Conservation (phyloP, 768 basidiomycete genomes). For the Mycena rosella region DNA sequence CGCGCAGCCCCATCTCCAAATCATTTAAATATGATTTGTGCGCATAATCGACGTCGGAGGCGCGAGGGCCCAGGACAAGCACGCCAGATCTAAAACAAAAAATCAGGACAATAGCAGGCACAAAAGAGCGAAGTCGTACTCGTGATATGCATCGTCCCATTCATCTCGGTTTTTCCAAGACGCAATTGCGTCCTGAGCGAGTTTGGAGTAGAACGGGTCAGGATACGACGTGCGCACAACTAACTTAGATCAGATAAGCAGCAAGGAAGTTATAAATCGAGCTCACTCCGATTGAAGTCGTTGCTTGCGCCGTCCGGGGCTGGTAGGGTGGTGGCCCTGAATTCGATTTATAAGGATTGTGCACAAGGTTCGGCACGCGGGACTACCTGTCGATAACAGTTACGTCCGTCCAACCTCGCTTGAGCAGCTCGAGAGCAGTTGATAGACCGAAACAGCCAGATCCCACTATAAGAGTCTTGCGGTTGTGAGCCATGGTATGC, state of each 20-base stretch:
- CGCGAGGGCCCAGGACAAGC: conserved; percentile 62
- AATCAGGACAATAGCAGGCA: neutral
- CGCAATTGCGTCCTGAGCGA: conserved; percentile 83
- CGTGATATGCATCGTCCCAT: conserved; percentile 86
- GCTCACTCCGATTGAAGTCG: conserved; percentile 66
- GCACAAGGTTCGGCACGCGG: too few relatives aligned
- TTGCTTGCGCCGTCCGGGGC: conserved; percentile 85
- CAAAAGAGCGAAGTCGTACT: conserved; percentile 64
- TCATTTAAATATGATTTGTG: conserved; percentile 75
- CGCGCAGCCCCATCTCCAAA: conserved; percentile 63
- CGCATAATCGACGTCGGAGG: conserved; percentile 55
- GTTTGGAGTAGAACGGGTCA: conserved; percentile 74
- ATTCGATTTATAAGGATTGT: too few relatives aligned
- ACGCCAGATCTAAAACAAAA: conserved; percentile 71
- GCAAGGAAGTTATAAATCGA: too few relatives aligned
- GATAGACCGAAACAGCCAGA: conserved; percentile 91
- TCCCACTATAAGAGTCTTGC: conserved; percentile 76
- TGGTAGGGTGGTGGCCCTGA: conserved; percentile 67
- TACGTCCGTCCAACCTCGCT: conserved; percentile 75
- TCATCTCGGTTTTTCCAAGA: conserved; percentile 76
- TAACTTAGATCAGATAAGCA: conserved; percentile 41
- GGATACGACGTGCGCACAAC: conserved; percentile 83
- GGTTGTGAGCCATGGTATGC: conserved; percentile 42
- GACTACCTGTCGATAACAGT: conserved; percentile 76
- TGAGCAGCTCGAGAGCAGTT: conserved; percentile 84